Conservation (phyloP, 2,329 filamentous ascomycete genomes). For the Cladosporium oxysporum region DNA sequence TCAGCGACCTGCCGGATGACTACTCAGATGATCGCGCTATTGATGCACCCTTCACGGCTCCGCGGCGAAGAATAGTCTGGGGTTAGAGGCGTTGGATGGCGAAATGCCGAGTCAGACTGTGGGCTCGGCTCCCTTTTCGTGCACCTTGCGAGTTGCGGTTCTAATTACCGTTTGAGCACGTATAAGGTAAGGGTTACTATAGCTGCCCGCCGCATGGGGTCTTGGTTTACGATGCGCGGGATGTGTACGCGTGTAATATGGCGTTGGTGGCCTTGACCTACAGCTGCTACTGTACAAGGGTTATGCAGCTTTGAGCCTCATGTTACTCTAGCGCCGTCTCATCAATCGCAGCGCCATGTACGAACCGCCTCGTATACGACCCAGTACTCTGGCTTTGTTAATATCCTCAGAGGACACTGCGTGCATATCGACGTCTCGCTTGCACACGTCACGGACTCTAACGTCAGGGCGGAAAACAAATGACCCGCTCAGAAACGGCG, state of each 20-base stretch:
- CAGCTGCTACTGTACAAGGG: neutral
- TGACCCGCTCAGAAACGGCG: neutral
- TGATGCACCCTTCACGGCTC: neutral
- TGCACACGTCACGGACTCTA: neutral
- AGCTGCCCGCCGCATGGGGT: neutral
- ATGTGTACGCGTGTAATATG: neutral
- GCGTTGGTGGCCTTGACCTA: neutral
- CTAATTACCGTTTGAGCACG: neutral
- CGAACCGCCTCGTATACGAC: neutral
- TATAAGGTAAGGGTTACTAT: neutral
- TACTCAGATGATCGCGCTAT: neutral
- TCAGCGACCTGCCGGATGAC: constrained; percentile 5
- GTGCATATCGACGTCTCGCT: neutral
- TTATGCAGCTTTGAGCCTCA: neutral
- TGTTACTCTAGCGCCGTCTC: neutral
- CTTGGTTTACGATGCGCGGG: neutral
- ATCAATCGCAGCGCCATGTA: neutral
- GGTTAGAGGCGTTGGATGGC: neutral
- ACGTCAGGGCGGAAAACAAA: neutral
- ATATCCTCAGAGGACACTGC: neutral
- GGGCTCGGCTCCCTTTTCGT: neutral
- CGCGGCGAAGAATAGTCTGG: neutral
- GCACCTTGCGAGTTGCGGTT: neutral
- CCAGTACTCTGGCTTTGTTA: neutral
- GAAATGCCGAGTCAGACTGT: neutral